Conservation (phyloP, 2,329 filamentous ascomycete genomes). For the Xylaria sp. region DNA sequence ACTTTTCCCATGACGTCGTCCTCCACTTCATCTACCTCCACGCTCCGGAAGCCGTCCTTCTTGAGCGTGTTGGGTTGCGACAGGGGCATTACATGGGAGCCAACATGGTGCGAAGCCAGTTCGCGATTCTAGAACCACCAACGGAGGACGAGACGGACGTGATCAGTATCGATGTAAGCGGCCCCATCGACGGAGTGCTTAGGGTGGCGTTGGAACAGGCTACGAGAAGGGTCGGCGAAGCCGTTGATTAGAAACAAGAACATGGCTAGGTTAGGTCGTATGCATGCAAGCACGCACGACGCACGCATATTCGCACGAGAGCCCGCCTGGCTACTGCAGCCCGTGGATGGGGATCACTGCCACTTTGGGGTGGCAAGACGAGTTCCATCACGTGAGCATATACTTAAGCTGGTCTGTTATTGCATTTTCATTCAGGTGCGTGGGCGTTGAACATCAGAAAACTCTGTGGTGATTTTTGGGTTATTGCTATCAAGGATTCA, state of each 20-base stretch:
- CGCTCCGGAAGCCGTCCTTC: constrained; percentile 78
- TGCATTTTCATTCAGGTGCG: constrained; percentile 26
- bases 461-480: constrained; percentile 18
- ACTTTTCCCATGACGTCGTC: constrained; percentile 76
- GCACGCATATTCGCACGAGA: constrained; percentile 17
- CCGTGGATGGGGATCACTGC: constrained; percentile 28
- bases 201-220: constrained; percentile 68
- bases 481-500: constrained; percentile 17
- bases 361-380: constrained; percentile 23
- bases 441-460: constrained; percentile 29
- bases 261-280: constrained; percentile 19
- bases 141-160: constrained; percentile 76
- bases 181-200: constrained; percentile 68
- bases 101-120: constrained; percentile 93
- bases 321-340: constrained; percentile 15
- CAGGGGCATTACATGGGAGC: constrained; percentile 96
- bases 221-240: constrained; percentile 63
- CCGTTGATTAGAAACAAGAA: constrained; percentile 43
- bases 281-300: constrained; percentile 31
- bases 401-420: constrained; percentile 8
- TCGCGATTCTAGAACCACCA: constrained; percentile 87
- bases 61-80: constrained; percentile 78
- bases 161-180: constrained; percentile 75
- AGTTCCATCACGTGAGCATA: constrained; percentile 32
- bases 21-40: constrained; percentile 95